These are phyloP conservation scores for Yamadazyma buinensis DNA, from an alignment of 1,139 yeast species.

Conservation along the genomic window DNA sequence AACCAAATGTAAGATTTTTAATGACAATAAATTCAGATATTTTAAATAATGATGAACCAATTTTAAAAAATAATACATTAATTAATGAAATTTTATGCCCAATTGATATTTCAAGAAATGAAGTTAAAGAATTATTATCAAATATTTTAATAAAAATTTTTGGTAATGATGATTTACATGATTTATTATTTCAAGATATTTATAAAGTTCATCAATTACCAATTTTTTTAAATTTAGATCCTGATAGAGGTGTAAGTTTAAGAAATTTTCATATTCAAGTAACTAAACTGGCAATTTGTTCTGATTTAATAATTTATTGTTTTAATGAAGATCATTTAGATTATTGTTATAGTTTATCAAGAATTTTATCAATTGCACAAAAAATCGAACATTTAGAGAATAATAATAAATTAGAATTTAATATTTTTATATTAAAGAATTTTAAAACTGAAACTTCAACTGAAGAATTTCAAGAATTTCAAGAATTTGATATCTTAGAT, in stretches of 20 bases:
- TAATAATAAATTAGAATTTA: slow-evolving; percentile 8
- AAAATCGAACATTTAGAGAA: slow-evolving; percentile 4
- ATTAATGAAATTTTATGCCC: slow-evolving; percentile 57
- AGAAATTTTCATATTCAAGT: slow-evolving; percentile 79
- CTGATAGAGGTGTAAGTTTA: slow-evolving; percentile 63
- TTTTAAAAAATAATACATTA: slow-evolving; percentile 61
- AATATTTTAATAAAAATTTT: slow-evolving; percentile 19
- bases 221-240: slow-evolving; percentile 54
- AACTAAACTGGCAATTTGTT: slow-evolving; percentile 60
- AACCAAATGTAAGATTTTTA: slow-evolving; percentile 30
- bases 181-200: slow-evolving; percentile 40
- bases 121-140: slow-evolving; percentile 24
- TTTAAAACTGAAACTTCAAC: not conserved
- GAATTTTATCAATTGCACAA: slow-evolving; percentile 57
- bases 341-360: slow-evolving; percentile 29
- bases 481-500: not conserved
- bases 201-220: slow-evolving; percentile 45
- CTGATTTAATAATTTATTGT: slow-evolving; percentile 66
- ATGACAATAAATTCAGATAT: slow-evolving; percentile 43
- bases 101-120: slow-evolving; percentile 35
- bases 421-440: slow-evolving; percentile 15
- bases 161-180: slow-evolving; percentile 10
- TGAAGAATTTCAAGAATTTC: not conserved
- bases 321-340: slow-evolving; percentile 33
- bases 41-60: slow-evolving; percentile 5